These are phyloP conservation scores for Vigna angularis DNA, from an alignment of 306 rosid species.

Conservation along the genomic window DNA sequence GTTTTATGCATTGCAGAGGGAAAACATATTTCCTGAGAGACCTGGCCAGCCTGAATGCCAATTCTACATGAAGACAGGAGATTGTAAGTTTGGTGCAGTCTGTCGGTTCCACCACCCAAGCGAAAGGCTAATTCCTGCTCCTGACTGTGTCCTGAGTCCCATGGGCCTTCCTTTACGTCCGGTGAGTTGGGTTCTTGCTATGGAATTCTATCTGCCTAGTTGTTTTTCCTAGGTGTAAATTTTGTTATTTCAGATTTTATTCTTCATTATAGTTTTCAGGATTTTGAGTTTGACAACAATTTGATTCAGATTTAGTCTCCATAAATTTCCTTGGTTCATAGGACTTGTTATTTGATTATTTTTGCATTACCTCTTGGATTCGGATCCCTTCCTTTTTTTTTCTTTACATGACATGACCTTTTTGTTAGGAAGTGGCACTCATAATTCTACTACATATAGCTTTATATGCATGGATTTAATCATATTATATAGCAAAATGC, in stretches of 20 bases:
- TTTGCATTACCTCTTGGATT: slow-evolving; percentile 24
- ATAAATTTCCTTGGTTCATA: slow-evolving; percentile 2
- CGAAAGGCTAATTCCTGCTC: slow-evolving; percentile 78
- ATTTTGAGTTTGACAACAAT: not conserved
- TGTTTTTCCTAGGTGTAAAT: slow-evolving; percentile 33
- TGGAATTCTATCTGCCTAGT: slow-evolving; percentile 10
- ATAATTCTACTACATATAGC: slow-evolving; percentile 1
- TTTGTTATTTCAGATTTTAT: slow-evolving; percentile 20
- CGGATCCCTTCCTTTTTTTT: not conserved
- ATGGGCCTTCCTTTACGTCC: slow-evolving; percentile 92
- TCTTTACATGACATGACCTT: not conserved
- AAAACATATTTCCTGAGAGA: slow-evolving; percentile 93
- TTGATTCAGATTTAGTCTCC: slow-evolving; percentile 18
- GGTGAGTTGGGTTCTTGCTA: slow-evolving; percentile 59
- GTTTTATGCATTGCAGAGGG: slow-evolving; percentile 78
- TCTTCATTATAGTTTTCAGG: not conserved
- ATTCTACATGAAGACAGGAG: slow-evolving; percentile 97
- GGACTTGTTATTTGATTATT: slow-evolving; percentile 1
- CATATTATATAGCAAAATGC: not conserved
- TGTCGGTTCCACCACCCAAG: slow-evolving; percentile 94
- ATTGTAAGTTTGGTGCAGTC: slow-evolving; percentile 88
- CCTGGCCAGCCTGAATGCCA: slow-evolving; percentile 98
- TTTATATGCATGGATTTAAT: not conserved
- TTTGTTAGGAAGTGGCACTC: slow-evolving; percentile 8
- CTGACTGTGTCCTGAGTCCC: slow-evolving; percentile 87